Conservation (phyloP, 2,329 filamentous ascomycete species). For the Aspergillus pseudoglaucus region DNA sequence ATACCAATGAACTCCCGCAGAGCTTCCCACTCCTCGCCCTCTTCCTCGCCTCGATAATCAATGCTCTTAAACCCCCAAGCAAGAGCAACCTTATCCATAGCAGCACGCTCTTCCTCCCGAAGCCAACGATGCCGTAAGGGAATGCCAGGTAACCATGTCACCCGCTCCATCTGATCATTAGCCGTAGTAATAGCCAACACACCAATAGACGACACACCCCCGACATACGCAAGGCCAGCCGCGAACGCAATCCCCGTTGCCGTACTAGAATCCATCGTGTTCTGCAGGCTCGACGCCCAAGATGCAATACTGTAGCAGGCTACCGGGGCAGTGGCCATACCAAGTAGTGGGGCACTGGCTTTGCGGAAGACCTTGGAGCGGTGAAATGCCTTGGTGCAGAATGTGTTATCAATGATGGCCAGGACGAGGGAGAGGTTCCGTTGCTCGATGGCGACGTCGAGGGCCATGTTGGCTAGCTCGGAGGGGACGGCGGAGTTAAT, state of each 20-base stretch:
- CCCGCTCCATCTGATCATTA: conserved; percentile 92
- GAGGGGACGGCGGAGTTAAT: conserved; percentile 65
- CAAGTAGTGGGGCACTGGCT: conserved; percentile 34
- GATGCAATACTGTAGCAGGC: conserved; percentile 60
- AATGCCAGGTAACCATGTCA: conserved; percentile 81
- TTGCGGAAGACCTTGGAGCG: conserved; percentile 39
- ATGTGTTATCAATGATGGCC: conserved; percentile 62
- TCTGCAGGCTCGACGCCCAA: conserved; percentile 60
- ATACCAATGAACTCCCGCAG: conserved; percentile 75
- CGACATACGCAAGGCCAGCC: conserved; percentile 76
- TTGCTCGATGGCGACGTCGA: conserved; percentile 71
- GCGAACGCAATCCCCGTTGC: conserved; percentile 74
- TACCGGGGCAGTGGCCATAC: conserved; percentile 29
- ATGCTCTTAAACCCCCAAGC: conserved; percentile 87
- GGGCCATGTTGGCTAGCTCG: conserved; percentile 63
- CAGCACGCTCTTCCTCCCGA: conserved; percentile 81
- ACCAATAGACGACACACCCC: conserved; percentile 73
- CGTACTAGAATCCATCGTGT: conserved; percentile 66
- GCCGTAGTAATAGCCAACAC: conserved; percentile 76
- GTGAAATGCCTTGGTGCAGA: conserved; percentile 38
- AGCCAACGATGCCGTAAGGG: conserved; percentile 77
- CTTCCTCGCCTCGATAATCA: conserved; percentile 78
- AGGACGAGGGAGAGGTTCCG: conserved; percentile 74
- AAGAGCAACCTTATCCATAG: conserved; percentile 76
- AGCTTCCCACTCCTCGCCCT: conserved; percentile 81